Evolutionary conservation across 2,329 filamentous ascomycete genomes (phyloP).

Genomic region (Colletotrichum camelliae): DNA sequence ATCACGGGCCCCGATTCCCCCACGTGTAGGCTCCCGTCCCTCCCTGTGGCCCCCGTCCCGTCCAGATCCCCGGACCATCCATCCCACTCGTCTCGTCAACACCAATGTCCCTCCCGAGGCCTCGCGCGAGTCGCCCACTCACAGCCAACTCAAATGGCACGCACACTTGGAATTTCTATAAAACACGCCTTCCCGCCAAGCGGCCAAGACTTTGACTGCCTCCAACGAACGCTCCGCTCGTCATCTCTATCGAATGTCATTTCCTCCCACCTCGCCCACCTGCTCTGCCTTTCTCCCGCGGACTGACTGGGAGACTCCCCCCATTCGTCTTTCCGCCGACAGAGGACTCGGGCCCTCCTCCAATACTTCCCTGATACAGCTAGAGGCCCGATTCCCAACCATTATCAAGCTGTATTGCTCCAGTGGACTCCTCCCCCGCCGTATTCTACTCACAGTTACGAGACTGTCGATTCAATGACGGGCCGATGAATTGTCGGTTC

Average conservation of each 20-base stretch:
- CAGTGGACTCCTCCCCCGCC: not conserved
- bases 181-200: slow-evolving; percentile 13
- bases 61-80: not conserved
- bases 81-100: not conserved
- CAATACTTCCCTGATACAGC: not conserved
- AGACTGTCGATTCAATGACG: not conserved
- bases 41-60: not conserved
- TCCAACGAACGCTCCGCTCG: not conserved
- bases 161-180: slow-evolving; percentile 5
- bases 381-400: not conserved
- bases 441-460: not conserved
- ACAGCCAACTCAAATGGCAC: not conserved
- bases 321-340: not conserved
- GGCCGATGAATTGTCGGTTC: not conserved
- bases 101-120: not conserved
- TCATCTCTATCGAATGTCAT: slow-evolving; percentile 9
- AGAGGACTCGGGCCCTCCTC: not conserved
- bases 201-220: slow-evolving; percentile 1
- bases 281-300: not conserved
- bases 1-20: slow-evolving; percentile 8
- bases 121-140: not conserved
- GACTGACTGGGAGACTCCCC: not conserved
- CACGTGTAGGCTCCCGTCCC: slow-evolving; percentile 12
- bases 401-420: not conserved
- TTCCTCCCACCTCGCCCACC: not conserved